A percentile compares a stretch with the other conserved stretches of the same genome.
Conservation (phyloP, 2,329 filamentous ascomycete genomes). For the Neopestalotiopsis clavispora region DNA sequence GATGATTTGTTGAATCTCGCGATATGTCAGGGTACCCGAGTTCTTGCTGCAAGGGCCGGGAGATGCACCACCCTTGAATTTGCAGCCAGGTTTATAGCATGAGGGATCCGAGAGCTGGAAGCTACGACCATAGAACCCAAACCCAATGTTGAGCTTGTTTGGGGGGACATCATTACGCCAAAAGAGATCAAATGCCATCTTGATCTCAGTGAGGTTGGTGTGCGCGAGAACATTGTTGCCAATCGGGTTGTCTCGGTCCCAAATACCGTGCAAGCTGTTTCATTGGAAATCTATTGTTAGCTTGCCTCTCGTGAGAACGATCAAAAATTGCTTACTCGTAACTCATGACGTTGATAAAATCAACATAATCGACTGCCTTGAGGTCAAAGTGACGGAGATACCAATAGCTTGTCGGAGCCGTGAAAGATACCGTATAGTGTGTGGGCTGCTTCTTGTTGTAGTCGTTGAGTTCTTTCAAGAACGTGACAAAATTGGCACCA, state of each 20-base stretch:
- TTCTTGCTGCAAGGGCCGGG: conserved; percentile 29
- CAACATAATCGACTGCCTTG: conserved; percentile 22
- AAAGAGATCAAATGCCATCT: conserved; percentile 47
- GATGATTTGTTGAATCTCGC: conserved; percentile 32
- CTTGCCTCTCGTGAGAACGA: no score
- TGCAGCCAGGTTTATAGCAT: conserved; percentile 25
- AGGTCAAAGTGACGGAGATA: conserved; percentile 24
- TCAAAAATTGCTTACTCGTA: conserved; percentile 35
- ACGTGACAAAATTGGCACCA: conserved; percentile 20
- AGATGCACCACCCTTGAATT: conserved; percentile 23
- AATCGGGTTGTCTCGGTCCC: conserved; percentile 37
- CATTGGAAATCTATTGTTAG: no score
- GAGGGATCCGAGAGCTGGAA: conserved; percentile 31
- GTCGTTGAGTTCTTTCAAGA: conserved; percentile 48
- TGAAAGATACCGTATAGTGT: conserved; percentile 1
- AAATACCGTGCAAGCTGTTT: conserved; percentile 41
- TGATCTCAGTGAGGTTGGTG: conserved; percentile 54
- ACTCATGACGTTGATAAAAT: conserved; percentile 41
- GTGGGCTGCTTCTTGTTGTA: neutral
- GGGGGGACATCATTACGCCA: conserved; percentile 52
- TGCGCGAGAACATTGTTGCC: conserved; percentile 42
- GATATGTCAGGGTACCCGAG: conserved; percentile 30
- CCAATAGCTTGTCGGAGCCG: conserved; percentile 20
- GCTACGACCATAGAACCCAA: conserved; percentile 49
- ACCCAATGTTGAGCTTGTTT: conserved; percentile 45